Evolutionary conservation across 306 rosid genomes (phyloP), one percentile per base, ranked within the genome.

Genomic region (Dryas drummondii): DNA sequence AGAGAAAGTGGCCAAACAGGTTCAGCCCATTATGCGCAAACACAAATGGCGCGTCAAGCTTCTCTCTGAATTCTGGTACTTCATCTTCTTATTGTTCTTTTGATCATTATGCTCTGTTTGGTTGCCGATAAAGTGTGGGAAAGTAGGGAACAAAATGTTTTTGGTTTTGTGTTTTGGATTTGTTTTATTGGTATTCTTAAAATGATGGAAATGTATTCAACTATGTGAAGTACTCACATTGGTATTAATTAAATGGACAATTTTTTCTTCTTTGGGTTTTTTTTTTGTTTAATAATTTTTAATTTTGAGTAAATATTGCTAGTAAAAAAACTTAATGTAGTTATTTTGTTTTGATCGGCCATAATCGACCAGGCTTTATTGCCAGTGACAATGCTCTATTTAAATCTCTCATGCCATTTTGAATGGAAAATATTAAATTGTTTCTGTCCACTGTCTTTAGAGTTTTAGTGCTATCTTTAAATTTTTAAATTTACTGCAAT

Each of bases 21-120:
- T 94, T 42, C 98, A 88, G 41, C 98, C 98, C 51, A 94, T 94
- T 72, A 94, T 94, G 98, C 90, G 80, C 50, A 88, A 81, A 53
- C 97, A 78, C 79, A 91, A 88, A 77, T 94, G 98, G 98, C 88
- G 97, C 74, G 94, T 94, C 78, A 91, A 91, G 78, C 52, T 90
- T 75, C 97, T 94, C 76, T 90, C 97, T 17, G 98, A 94, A 72
- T 86, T 94, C 68, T 90, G 91, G 97, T 93, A 79, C 1, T 37
- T 57, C 44, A 2, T 57, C 66, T 49, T 66, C 37, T 41, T 11
- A 4, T 8, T 51, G 7, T 15, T 3, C 45, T 40, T 9, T 42
- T 7, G 11, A 14, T 76, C 16, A 7, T 26, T 52, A 37, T 71
- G 55, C 4, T 27, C 32, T 64, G 47, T 64, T 72, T 58, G 50